phyloP scores from a whole-genome alignment of 1,284 basidiomycete genomes.

The Sporisorium graminicola region DNA sequence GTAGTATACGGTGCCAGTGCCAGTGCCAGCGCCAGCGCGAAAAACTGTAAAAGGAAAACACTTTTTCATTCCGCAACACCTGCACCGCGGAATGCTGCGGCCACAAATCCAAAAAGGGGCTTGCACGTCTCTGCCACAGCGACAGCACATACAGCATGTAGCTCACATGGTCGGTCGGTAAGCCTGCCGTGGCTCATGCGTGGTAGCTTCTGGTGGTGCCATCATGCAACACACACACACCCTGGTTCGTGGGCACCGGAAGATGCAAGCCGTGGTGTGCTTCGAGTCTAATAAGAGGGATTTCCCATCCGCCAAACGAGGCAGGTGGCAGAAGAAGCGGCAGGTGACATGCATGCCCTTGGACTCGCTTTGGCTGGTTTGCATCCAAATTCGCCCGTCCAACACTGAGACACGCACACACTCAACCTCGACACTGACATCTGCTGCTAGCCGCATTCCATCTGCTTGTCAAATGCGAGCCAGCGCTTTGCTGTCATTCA shows the following conservation, averaged over 20 bases:
- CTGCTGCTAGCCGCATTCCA: background rate
- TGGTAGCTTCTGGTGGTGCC: too few species aligned
- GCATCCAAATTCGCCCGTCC: background rate
- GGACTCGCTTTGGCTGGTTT: background rate
- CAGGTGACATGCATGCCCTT: background rate
- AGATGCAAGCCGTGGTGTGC: background rate
- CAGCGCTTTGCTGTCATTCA: background rate
- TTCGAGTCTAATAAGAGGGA: background rate
- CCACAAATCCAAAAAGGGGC: background rate
- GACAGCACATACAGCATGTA: background rate
- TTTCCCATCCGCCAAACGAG: slow-evolving; percentile 3
- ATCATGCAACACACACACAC: too few species aligned
- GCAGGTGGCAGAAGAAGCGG: slow-evolving; percentile 8
- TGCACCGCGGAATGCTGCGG: slow-evolving; percentile 20
- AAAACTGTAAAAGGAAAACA: background rate
- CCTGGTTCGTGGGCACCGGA: background rate
- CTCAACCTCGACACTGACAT: background rate
- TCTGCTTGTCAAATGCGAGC: background rate
- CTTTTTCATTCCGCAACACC: slow-evolving; percentile 23
- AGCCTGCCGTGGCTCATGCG: too few species aligned
- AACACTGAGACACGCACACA: background rate
- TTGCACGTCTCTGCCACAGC: background rate
- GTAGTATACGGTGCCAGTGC: too few species aligned
- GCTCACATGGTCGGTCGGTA: slow-evolving; percentile 4
- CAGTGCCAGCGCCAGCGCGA: slow-evolving; percentile 6